A percentile compares a stretch with the other conserved stretches of the same genome.
phyloP scores from a whole-genome alignment of 805 yeast species.

The Hanseniaspora pseudoguilliermondii region DNA sequence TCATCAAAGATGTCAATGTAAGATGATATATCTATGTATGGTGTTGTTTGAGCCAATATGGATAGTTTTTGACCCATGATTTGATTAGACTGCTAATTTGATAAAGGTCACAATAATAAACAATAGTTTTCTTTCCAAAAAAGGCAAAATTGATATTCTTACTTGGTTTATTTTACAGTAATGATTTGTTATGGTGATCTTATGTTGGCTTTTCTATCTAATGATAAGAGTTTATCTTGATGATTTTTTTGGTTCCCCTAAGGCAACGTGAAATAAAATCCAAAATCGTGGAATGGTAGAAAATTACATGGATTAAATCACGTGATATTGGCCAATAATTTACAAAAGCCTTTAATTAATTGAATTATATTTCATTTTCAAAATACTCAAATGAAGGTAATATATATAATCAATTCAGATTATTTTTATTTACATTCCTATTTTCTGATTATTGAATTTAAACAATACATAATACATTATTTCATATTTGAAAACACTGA shows the following conservation, averaged over 20 bases:
- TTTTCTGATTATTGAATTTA: no score
- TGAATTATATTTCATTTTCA: background rate
- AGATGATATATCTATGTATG: constrained; percentile 82
- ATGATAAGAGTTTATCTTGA: no score
- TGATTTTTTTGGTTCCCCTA: no score
- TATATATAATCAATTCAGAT: background rate
- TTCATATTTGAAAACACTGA: background rate
- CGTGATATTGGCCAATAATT: background rate
- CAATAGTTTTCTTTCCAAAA: background rate
- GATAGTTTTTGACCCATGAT: constrained; percentile 85
- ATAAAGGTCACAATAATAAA: background rate
- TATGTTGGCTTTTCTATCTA: no score
- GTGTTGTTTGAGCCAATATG: constrained; percentile 75
- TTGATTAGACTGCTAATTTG: background rate
- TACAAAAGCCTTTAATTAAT: background rate
- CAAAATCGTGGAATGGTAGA: no score
- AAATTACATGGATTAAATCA: background rate
- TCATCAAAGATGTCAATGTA: constrained; percentile 69
- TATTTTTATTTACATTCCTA: no score
- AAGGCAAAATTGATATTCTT: no score
- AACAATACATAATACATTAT: no score
- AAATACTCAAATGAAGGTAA: no score
- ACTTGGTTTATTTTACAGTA: no score
- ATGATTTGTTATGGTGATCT: no score
- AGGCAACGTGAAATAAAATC: no score